Conservation (phyloP, 1,139 yeast genomes). For the Magnusiomyces tetraspermus region DNA sequence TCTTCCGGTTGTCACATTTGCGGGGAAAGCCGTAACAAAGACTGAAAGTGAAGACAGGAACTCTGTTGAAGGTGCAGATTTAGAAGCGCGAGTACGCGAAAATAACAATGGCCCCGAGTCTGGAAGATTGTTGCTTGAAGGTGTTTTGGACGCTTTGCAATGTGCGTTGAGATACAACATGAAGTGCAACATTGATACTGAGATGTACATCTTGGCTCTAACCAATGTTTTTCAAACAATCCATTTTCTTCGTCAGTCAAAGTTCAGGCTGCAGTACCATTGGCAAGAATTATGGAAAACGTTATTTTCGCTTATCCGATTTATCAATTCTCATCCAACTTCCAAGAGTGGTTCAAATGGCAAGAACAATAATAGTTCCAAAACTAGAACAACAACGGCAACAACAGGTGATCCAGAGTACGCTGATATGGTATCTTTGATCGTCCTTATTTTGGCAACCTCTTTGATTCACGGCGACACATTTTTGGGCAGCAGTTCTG, state of each 20-base stretch:
- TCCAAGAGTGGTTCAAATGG: conserved; percentile 1
- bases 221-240: conserved; percentile 24
- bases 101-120: not conserved
- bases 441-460: conserved; percentile 25
- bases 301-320: conserved; percentile 25
- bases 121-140: conserved; percentile 27
- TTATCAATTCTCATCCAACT: conserved; percentile 20
- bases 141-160: conserved; percentile 30
- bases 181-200: conserved; percentile 27
- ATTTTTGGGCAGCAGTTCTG: conserved; percentile 25
- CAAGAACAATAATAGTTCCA: not conserved
- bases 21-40: conserved; percentile 4
- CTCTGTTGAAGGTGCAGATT: not conserved
- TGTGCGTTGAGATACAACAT: conserved; percentile 29
- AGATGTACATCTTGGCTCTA: conserved; percentile 27
- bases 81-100: not conserved
- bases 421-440: conserved; percentile 22
- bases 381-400: conserved; percentile 2
- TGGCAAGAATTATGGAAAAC: conserved; percentile 36
- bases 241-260: conserved; percentile 19
- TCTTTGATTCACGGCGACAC: conserved; percentile 30
- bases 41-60: not conserved
- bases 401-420: conserved; percentile 8
- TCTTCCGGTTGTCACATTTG: conserved; percentile 22
- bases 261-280: conserved; percentile 25